These are phyloP conservation scores for Pythium pyrilobum DNA, from an alignment of 352 stramenopile species.

Conservation along the genomic window DNA sequence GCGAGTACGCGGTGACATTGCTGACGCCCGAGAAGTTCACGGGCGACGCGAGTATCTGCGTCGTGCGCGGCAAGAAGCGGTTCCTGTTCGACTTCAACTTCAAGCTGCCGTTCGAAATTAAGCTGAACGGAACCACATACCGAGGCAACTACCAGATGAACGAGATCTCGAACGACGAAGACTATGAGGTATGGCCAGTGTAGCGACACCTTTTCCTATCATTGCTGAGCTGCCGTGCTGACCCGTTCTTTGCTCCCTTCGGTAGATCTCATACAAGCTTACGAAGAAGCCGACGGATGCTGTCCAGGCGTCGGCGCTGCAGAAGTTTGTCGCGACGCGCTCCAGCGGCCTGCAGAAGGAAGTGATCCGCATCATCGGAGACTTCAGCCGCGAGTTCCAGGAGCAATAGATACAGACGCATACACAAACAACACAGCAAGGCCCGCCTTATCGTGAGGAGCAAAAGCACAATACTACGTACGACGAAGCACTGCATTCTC, in stretches of 20 bases:
- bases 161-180: constrained; percentile 85
- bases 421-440: too few relatives aligned
- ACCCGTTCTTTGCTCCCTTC: too few relatives aligned
- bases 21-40: constrained; percentile 63
- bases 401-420: too few relatives aligned
- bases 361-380: constrained; percentile 46
- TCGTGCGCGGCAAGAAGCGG: constrained; percentile 85
- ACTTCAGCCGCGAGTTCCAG: constrained; percentile 64
- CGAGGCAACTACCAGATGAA: constrained; percentile 70
- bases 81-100: constrained; percentile 88
- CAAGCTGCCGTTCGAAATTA: constrained; percentile 64
- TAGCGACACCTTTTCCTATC: too few relatives aligned
- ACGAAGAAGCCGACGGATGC: constrained; percentile 43
- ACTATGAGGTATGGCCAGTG: constrained; percentile 79
- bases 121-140: constrained; percentile 39
- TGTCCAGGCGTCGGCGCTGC: constrained; percentile 36
- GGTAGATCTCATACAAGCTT: constrained; percentile 56
- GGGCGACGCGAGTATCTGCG: constrained; percentile 84
- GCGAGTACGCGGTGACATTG: constrained; percentile 38
- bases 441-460: too few relatives aligned
- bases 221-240: too few relatives aligned
- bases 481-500: background rate
- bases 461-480: background rate
- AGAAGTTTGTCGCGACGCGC: constrained; percentile 44
- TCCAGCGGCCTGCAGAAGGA: constrained; percentile 58